Evolutionary conservation across 371 early-diverging fungal genomes (phyloP).

Genomic region (Dichotomocladium elegans): DNA sequence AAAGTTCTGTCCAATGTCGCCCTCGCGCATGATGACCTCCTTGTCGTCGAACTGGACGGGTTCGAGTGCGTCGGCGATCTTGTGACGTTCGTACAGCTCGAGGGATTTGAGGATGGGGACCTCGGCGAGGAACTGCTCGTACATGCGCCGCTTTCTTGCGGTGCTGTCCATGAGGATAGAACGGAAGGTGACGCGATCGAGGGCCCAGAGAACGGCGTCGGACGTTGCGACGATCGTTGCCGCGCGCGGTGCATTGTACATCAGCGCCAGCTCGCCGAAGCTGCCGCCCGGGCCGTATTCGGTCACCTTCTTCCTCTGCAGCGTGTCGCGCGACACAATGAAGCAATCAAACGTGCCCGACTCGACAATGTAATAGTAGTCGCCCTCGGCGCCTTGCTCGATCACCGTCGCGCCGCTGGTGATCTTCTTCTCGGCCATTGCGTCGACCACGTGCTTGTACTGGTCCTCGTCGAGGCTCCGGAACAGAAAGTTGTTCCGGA

Average conservation of each 20-base stretch:
- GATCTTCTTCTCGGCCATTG: constrained; percentile 94
- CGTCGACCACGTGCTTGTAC: constrained; percentile 88
- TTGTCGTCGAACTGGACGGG: constrained; percentile 61
- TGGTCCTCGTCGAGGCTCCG: constrained; percentile 93
- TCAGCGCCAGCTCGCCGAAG: constrained; percentile 89
- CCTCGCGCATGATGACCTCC: constrained; percentile 68
- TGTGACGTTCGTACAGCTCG: constrained; percentile 68
- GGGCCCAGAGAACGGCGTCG: constrained; percentile 75
- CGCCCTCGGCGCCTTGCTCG: constrained; percentile 94
- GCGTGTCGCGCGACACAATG: constrained; percentile 58
- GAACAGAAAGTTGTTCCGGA: constrained; percentile 90
- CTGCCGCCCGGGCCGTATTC: constrained; percentile 64
- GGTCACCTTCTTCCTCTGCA: constrained; percentile 53
- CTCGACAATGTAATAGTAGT: constrained; percentile 97
- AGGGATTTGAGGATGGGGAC: constrained; percentile 66
- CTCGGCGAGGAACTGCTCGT: constrained; percentile 72
- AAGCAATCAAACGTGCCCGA: constrained; percentile 91
- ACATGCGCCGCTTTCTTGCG: constrained; percentile 70
- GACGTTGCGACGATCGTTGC: constrained; percentile 74
- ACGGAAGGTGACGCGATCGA: constrained; percentile 81
- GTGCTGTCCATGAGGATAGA: constrained; percentile 76
- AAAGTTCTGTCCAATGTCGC: constrained; percentile 62
- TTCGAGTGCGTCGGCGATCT: constrained; percentile 84
- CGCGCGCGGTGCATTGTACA: constrained; percentile 90
- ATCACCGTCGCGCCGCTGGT: constrained; percentile 74